Evolutionary conservation across 1,284 basidiomycete species (phyloP).

Genomic region (Trichosporon sp.): DNA sequence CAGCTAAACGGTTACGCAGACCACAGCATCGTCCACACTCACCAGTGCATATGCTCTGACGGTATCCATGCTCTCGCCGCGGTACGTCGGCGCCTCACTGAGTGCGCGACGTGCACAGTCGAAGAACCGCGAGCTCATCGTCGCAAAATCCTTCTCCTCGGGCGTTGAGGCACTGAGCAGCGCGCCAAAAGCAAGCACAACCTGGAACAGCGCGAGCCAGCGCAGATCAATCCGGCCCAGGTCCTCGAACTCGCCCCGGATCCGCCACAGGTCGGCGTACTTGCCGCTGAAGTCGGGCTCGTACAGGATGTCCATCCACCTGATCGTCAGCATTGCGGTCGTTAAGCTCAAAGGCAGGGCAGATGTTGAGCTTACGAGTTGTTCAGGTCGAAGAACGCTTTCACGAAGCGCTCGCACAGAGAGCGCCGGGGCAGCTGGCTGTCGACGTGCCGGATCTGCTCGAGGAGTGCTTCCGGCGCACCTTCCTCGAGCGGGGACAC

Average conservation of each 20-base stretch:
- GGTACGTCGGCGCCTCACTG: slow-evolving; percentile 39
- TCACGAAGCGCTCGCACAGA: slow-evolving; percentile 37
- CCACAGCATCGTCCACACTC: slow-evolving; percentile 10
- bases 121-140: slow-evolving; percentile 35
- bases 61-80: slow-evolving; percentile 42
- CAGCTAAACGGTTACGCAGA: neutral
- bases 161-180: slow-evolving; percentile 34
- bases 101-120: slow-evolving; percentile 38
- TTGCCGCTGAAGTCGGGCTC: slow-evolving; percentile 39
- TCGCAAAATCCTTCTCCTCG: slow-evolving; percentile 32
- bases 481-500: slow-evolving; percentile 25
- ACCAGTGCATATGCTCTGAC: slow-evolving; percentile 40
- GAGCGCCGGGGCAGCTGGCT: slow-evolving; percentile 34
- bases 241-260: slow-evolving; percentile 36
- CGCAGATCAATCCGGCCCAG: slow-evolving; percentile 41
- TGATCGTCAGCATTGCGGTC: slow-evolving; percentile 12
- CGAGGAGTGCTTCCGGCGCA: slow-evolving; percentile 24
- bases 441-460: slow-evolving; percentile 37
- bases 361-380: slow-evolving; percentile 33
- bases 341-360: neutral
- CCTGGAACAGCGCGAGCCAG: slow-evolving; percentile 42
- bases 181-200: slow-evolving; percentile 43
- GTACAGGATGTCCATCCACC: slow-evolving; percentile 43
- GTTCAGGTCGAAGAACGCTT: slow-evolving; percentile 37
- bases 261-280: slow-evolving; percentile 38